These are phyloP conservation scores for Teratosphaeria destructans DNA, from an alignment of 2,329 filamentous ascomycete species.

Conservation along the genomic window DNA sequence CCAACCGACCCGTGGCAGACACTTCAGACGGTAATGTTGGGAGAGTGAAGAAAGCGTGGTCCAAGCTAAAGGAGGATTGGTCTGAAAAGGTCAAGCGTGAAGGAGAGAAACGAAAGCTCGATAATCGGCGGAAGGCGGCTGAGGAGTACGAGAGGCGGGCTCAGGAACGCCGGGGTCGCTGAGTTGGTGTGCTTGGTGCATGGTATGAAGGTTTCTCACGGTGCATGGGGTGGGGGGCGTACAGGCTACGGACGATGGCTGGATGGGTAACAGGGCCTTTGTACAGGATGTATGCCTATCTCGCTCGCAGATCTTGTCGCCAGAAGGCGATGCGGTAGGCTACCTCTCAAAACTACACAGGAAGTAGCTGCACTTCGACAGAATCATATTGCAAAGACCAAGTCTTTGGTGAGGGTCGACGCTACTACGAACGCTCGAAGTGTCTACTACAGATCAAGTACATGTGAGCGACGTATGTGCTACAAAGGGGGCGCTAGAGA, in stretches of 20 bases:
- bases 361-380: background rate
- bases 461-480: background rate
- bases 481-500: background rate
- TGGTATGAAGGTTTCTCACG: background rate
- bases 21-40: background rate
- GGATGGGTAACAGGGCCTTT: background rate
- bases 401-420: background rate
- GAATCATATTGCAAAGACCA: background rate
- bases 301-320: background rate
- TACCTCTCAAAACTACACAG: background rate
- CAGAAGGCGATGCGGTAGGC: background rate
- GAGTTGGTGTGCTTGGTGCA: background rate
- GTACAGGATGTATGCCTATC: background rate
- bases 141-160: conserved; percentile 19
- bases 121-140: conserved; percentile 11
- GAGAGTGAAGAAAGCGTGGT: background rate
- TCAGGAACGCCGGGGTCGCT: background rate
- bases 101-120: conserved; percentile 5
- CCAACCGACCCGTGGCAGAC: background rate
- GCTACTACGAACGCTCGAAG: background rate
- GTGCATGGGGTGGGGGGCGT: background rate
- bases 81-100: conserved; percentile 1
- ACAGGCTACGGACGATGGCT: background rate
- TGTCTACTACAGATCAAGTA: too few relatives aligned
- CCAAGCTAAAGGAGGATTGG: conserved; percentile 4